Evolutionary conservation across 2,329 filamentous ascomycete species (phyloP), one percentile per base, ranked within the genome.

Genomic region (Alternaria dauci): DNA sequence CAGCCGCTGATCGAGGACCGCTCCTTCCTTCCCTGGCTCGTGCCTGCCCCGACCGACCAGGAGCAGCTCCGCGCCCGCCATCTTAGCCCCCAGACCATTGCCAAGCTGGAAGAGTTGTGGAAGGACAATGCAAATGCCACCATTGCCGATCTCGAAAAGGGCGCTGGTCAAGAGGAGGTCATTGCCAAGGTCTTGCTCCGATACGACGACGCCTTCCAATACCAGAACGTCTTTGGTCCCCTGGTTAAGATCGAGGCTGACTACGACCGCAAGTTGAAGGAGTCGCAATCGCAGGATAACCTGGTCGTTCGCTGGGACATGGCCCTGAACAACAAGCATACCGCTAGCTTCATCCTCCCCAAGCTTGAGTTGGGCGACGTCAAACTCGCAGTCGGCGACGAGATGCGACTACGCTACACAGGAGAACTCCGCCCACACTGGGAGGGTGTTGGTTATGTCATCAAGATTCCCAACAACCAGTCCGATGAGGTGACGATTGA

Each of bases 381-480:
- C 69, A 99, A 99, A 81, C 86, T 99, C 70, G 95, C 95, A 3
- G 95, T 99, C 20, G 95, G 95, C 63, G 95, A 99, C 75, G 95
- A 99, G 79, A 99, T 99, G 95, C 91, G 95, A 43, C 84, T 99
- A 65, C 93, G 95, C 70, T 99, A 99, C 81, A 96, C 93, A 68
- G 95, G 96, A 68, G 95, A 98, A 79, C 84, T 99, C 51, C 91
- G 94, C 42, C 87, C 91, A 14, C 88, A 92, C 60, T 99, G 95
- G 95, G 95, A 99, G 78, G 95, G 95, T 38, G 95, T 99, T 34
- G 95, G 95, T 66, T 99, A 99, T 79, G 95, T 99, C 62, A 94
- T 98, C 82, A 99, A 99, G 82, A 98, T 99, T 61, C 96, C 95
- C 23, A 98, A 99, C 85, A 98, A 98, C 80, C 93, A 97, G 82